phyloP scores from a whole-genome alignment of 2,329 filamentous ascomycete species.

The Calonectria ilicicola region DNA sequence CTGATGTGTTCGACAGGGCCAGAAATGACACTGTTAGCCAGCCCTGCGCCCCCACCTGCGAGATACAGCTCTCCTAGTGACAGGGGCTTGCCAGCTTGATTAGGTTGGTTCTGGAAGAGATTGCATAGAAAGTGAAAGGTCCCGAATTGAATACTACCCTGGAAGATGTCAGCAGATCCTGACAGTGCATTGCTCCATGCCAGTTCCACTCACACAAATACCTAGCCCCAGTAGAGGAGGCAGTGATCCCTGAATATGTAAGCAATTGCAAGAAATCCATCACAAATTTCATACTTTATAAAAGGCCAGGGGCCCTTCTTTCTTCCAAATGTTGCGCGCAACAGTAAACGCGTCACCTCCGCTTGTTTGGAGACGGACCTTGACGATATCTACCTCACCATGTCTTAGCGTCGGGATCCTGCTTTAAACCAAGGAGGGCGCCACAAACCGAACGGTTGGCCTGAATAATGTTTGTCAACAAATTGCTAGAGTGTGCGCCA shows the following conservation, averaged over 20 bases:
- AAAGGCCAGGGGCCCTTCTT: slow-evolving; percentile 2
- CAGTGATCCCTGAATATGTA: background rate
- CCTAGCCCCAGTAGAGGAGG: slow-evolving; percentile 15
- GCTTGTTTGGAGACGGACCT: slow-evolving; percentile 15
- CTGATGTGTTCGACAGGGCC: slow-evolving; percentile 15
- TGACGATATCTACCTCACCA: slow-evolving; percentile 9
- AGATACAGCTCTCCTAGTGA: background rate
- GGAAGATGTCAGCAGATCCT: background rate
- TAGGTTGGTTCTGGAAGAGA: background rate
- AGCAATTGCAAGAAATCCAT: background rate
- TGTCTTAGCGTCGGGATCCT: background rate
- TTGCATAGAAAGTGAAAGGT: slow-evolving; percentile 6
- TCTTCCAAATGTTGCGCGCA: slow-evolving; percentile 6
- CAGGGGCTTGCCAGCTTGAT: background rate
- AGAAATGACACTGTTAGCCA: slow-evolving; percentile 16
- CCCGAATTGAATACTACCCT: slow-evolving; percentile 17
- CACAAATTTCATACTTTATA: background rate
- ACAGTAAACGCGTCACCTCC: slow-evolving; percentile 4
- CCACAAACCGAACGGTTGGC: background rate
- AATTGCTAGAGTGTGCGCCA: background rate
- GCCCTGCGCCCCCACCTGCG: background rate
- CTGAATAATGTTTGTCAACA: background rate
- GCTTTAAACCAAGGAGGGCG: background rate
- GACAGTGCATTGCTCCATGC: background rate
- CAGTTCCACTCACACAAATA: background rate